Evolutionary conservation across 2,329 filamentous ascomycete species (phyloP), one percentile per base, ranked within the genome.

Genomic region (Botrytis cinerea): DNA sequence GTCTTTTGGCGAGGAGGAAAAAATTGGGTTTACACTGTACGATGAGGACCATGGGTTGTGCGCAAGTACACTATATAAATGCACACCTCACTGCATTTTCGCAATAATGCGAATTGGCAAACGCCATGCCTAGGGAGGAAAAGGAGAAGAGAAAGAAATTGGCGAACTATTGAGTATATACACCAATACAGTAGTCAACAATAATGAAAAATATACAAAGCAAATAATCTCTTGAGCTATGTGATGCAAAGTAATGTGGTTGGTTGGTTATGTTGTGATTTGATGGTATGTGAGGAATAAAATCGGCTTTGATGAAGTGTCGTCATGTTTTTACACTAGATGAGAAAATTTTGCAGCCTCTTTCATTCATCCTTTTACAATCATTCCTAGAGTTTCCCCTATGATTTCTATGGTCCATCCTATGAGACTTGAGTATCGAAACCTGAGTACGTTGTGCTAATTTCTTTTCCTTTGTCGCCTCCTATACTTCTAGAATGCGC

Each of bases 11-110:
- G 48, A n/a, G 38, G 35, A 40, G 66, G 35, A 48, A 43, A 68
- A 63, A 63, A 63, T 63, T 71, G 57, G 69, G 57, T 48, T 48
- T 62, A 64, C 57, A 51, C 14, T 71, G 69, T 64, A 51, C 43
- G 62, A 43, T 43, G 66, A 25, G 66, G 66, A 20, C 40, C 20
- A 68, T 57, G n/a, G 18, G 48, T n/a, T 57, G 35, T 68, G 66
- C 66, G 35, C 25, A 68, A 54, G 46, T 48, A 68, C 35, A 57
- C 10, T 57, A 43, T 32, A 25, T n/a, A 28, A 57, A 68, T 68
- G 66, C 48, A 40, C 25, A 68, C 35, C 35, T 22, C 66, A 57
- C 46, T 57, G 66, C 66, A 68, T 32, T 32, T 57, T 68, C 35
- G 48, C 48, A 22, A 54, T 18, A 18, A 14, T 32, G 66, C 66